Base-by-base conservation (phyloP, 768 basidiomycete genomes). In the Suillus hirtellus region DNA sequence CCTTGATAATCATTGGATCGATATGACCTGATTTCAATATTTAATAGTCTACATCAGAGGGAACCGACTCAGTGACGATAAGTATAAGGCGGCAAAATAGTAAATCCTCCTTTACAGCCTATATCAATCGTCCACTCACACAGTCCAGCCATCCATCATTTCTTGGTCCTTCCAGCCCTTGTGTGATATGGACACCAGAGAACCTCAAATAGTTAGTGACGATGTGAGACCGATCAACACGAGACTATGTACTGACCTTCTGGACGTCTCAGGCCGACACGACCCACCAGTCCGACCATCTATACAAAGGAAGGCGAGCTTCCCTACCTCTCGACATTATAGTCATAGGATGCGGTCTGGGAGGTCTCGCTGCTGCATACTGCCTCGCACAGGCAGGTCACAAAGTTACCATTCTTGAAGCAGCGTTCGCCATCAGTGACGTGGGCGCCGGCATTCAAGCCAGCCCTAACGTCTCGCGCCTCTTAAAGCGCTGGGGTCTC, bases 391-490 rank as follows among this genome's bases (percentile, higher is more conserved):
- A 76, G 19, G 78, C 79, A 0, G 84, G 84, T 2, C 84, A 85
- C 69, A 77, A 68, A 5, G 78, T 85, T 60, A 84, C 81, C 31
- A 72, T 85, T 52, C 71, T 85, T 34, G 84, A 85, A 66, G 67
- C 68, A 14, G 81, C 83, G 0, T 55, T 66, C 0, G 64, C 67
- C 2, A 72, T 82, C 19, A 66, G 81, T 1, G 82, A 84, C 62
- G 77, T 82, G 7, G 83, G 84, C 4, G 84, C 84, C 4, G 84
- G 84, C 11, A 85, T 86, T 43, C 84, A 85, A 68, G 70, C 82
- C 60, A 68, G 67, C 21, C 75, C 76, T 12, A 83, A 84, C 65
- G 56, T 84, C 15, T 76, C 75, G 19, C 74, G 81, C 14, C 75
- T 84, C 7, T 72, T 86, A 58, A 74, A 79, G 38, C 76, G 82